Evolutionary conservation across 495 filamentous ascomycete species (phyloP).

Genomic region (Daldinia concentrica): DNA sequence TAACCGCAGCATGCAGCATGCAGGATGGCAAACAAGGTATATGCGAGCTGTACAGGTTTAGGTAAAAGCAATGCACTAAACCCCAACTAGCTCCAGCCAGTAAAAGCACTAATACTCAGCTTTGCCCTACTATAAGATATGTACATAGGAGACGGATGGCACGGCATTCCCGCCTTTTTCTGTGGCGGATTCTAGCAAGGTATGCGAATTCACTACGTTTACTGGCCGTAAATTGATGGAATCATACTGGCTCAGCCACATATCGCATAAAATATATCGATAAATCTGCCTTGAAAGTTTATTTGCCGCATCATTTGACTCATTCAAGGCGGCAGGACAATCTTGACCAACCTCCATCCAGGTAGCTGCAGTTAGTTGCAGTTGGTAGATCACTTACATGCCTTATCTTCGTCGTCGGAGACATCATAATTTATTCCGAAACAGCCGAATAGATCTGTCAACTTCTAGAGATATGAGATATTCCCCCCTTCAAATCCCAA

Average conservation of each 20-base stretch:
- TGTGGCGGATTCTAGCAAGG: slow-evolving; percentile 28
- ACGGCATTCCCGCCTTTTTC: slow-evolving; percentile 24
- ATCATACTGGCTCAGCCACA: slow-evolving; percentile 33
- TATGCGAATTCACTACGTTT: not conserved
- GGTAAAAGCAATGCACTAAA: slow-evolving; percentile 12
- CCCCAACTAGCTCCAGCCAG: slow-evolving; percentile 15
- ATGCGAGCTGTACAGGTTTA: slow-evolving; percentile 18
- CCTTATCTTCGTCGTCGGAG: slow-evolving; percentile 6
- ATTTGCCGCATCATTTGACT: slow-evolving; percentile 35
- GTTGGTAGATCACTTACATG: slow-evolving; percentile 27
- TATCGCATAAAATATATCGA: not conserved
- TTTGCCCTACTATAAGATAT: slow-evolving; percentile 21
- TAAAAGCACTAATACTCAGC: slow-evolving; percentile 24
- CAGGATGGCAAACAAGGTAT: slow-evolving; percentile 12
- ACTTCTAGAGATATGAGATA: no score
- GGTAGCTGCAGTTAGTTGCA: slow-evolving; percentile 25
- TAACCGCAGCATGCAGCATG: slow-evolving; percentile 16
- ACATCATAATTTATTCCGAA: not conserved
- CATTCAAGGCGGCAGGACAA: slow-evolving; percentile 19
- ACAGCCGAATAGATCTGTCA: not conserved
- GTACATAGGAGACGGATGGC: slow-evolving; percentile 22
- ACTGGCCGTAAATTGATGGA: slow-evolving; percentile 4
- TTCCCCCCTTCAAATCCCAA: not conserved
- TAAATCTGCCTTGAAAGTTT: slow-evolving; percentile 31
- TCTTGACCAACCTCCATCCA: slow-evolving; percentile 11